Conservation (phyloP, 306 rosid genomes). For the Datisca glomerata region DNA sequence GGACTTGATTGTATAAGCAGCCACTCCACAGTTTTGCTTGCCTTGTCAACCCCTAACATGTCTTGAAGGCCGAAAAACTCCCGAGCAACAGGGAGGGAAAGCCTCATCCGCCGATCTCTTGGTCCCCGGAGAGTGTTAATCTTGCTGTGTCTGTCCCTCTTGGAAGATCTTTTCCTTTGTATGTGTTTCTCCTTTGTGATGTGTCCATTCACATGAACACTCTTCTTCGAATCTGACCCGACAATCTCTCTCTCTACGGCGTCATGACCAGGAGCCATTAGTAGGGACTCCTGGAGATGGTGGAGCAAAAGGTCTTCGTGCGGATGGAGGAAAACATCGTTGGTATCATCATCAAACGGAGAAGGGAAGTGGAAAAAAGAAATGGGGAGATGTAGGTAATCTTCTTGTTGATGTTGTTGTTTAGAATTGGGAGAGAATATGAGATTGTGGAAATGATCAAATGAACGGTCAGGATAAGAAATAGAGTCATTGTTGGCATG, state of each 20-base stretch:
- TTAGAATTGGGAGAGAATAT: too few species aligned
- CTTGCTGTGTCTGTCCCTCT: conserved; percentile 89
- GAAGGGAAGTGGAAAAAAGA: conserved; percentile 39
- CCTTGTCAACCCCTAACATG: conserved; percentile 68
- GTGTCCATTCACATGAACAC: too few species aligned
- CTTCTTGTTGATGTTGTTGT: conserved; percentile 8
- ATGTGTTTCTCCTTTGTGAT: conserved; percentile 6
- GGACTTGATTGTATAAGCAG: conserved; percentile 37
- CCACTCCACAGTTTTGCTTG: conserved; percentile 94
- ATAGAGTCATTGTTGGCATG: conserved; percentile 28
- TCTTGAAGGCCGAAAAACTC: conserved; percentile 79
- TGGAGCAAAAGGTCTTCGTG: conserved; percentile 19
- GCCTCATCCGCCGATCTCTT: conserved; percentile 82
- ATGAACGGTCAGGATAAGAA: conserved; percentile 33
- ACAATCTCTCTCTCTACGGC: neutral
- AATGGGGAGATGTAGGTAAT: conserved; percentile 16
- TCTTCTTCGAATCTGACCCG: neutral
- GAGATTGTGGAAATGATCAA: too few species aligned
- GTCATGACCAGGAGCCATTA: neutral
- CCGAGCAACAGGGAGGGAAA: conserved; percentile 65
- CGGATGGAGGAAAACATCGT: conserved; percentile 21
- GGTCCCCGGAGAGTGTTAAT: conserved; percentile 55
- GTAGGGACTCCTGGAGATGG: conserved; percentile 10
- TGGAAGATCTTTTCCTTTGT: conserved; percentile 38
- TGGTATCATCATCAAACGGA: conserved; percentile 38